These are phyloP conservation scores for Trametes villosa DNA, from an alignment of 768 basidiomycete genomes.

Conservation along the genomic window DNA sequence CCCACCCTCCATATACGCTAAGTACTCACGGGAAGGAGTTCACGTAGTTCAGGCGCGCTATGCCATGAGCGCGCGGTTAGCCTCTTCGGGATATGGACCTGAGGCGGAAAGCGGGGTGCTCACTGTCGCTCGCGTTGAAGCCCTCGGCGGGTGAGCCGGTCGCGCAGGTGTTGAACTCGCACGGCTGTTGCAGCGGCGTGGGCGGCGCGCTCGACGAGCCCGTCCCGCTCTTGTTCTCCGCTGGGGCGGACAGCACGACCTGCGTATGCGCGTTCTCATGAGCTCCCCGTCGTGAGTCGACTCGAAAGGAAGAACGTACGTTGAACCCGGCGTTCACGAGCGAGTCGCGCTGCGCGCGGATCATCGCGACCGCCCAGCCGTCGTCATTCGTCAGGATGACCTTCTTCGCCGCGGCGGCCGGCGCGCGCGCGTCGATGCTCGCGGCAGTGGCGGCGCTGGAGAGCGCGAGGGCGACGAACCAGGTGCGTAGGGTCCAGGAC, in stretches of 20 bases:
- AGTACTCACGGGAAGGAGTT: constrained; percentile 43
- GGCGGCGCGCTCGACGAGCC: constrained; percentile 46
- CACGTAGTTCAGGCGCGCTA: constrained; percentile 48
- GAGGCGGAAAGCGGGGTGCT: constrained; percentile 13
- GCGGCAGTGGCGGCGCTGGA: too few relatives aligned
- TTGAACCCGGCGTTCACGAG: constrained; percentile 44
- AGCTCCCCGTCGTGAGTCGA: not conserved
- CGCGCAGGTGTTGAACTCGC: constrained; percentile 49
- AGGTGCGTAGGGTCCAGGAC: too few relatives aligned
- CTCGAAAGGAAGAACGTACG: constrained; percentile 30
- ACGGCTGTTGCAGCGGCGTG: constrained; percentile 36
- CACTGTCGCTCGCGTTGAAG: constrained; percentile 44
- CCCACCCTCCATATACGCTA: not conserved
- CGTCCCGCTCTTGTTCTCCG: constrained; percentile 50
- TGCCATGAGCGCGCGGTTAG: not conserved
- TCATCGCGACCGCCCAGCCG: constrained; percentile 51
- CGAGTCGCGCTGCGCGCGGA: constrained; percentile 47
- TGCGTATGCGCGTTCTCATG: constrained; percentile 14
- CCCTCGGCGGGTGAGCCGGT: constrained; percentile 48
- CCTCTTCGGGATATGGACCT: too few relatives aligned
- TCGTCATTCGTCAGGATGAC: constrained; percentile 41
- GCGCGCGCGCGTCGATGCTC: too few relatives aligned
- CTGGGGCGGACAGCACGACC: constrained; percentile 53
- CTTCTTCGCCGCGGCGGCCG: too few relatives aligned
- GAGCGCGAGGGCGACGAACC: too few relatives aligned